Base-by-base conservation (phyloP, 305 asterid species). In the Fraxinus velutina region DNA sequence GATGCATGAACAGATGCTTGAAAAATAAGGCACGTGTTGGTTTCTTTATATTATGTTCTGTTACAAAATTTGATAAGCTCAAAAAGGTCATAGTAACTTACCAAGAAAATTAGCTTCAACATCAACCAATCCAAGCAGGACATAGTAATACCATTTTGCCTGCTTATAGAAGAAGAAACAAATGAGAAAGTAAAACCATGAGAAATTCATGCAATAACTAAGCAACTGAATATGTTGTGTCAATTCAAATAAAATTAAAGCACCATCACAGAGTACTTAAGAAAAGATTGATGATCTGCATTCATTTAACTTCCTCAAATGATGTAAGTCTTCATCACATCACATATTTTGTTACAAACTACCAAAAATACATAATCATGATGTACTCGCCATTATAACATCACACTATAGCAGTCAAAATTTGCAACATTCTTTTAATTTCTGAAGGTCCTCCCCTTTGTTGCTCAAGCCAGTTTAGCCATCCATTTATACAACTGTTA, bases 31-130 rank as follows among this genome's bases (percentile, higher is more conserved):
- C 21, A 42, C 15, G 37, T 36, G 2, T 52, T 50, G 60, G 75
- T 77, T 80, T 78, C 50, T 62, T 81, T 29, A 39, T 44, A 30
- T 21, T 9, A 22, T 70, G 79, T 73, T 52, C 68, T 32, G 19
- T 76, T 22, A 80, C 72, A 9, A 36, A 79, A 19, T 9, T 64
- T 75, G 55, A 73, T 70, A 36, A 33, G 55, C 27, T 12, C 5
- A 42, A 68, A 57, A 84, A 50, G 82, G 52, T 55, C 47, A 30
- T 27, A 73, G 80, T 57, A 76, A 86, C 90, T 88, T 86, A 94
- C 99, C 99, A 8, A 96, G 98, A 89, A 88, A 96, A 84, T 96
- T 96, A 86, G 94, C 99, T 90, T 96, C 99, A 84, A 96, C 99
- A 9, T 96, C 99, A 78, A 96, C 93, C 72, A 91, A 57, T 84